Percentiles rank a stretch among this genome's conserved stretches.
These are phyloP conservation scores for Carex cristatella DNA, from an alignment of 176 grass and related monocot species.

Conservation along the genomic window DNA sequence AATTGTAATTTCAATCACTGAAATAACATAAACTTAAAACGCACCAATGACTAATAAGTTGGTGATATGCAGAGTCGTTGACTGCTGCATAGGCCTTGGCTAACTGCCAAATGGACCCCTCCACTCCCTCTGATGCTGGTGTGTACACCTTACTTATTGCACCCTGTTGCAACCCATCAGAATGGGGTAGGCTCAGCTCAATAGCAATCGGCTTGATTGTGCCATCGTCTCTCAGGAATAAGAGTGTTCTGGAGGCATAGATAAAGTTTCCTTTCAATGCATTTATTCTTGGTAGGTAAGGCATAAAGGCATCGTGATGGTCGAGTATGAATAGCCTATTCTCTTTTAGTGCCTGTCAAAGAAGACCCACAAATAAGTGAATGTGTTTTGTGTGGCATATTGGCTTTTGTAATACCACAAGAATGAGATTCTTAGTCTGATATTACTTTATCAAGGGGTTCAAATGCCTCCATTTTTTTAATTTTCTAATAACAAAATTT, in stretches of 20 bases:
- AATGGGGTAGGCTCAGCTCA: conserved; percentile 63
- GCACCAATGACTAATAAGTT: conserved; percentile 92
- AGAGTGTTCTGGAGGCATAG: conserved; percentile 62
- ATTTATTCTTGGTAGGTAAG: conserved; percentile 66
- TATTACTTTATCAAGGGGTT: too few species aligned
- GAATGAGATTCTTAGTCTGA: too few species aligned
- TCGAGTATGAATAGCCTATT: conserved; percentile 80
- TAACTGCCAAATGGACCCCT: conserved; percentile 60
- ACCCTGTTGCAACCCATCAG: conserved; percentile 31
- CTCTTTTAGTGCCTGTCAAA: conserved; percentile 47
- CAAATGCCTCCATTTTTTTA: too few species aligned
- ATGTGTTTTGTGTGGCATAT: too few species aligned
- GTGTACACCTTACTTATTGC: conserved; percentile 51
- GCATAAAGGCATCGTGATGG: conserved; percentile 80
- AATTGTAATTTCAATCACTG: background rate
- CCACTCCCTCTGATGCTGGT: conserved; percentile 32
- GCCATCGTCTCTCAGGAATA: conserved; percentile 61
- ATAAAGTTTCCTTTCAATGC: conserved; percentile 46
- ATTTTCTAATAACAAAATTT: too few species aligned
- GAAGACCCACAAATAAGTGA: conserved; percentile 2
- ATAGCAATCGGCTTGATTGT: conserved; percentile 77
- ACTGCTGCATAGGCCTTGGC: conserved; percentile 86
- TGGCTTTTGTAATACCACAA: too few species aligned
- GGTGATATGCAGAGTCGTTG: conserved; percentile 86
- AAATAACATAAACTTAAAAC: background rate